Evolutionary conservation across 768 basidiomycete genomes (phyloP), one percentile per base, ranked within the genome.

Genomic region (Serpula lacrymans): DNA sequence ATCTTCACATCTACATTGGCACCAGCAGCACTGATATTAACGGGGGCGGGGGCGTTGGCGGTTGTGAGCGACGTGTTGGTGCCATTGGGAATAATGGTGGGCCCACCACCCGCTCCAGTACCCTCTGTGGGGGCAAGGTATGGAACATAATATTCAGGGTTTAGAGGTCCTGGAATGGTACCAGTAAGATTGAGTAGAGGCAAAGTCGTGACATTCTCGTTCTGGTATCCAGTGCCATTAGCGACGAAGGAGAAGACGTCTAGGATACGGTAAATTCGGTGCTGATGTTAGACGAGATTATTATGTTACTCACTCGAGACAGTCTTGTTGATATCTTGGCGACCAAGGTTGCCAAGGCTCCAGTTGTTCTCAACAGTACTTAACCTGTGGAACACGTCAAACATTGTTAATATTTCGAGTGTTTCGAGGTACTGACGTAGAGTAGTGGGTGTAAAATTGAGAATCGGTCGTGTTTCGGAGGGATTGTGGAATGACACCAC

Each of bases 381-480:
- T 36, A 82, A 63, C 22, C 60, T 60, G 5, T 8, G 31, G 23
- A 31, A 43, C 31, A 33, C 6, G 31, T 14, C 6, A n/a, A 13
- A 20, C n/a, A 43, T 30, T 14, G 29, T 23, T 8, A 12, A 1
- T 8, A n/a, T n/a, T n/a, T n/a, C n/a, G n/a, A n/a, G n/a, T n/a
- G n/a, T n/a, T n/a, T n/a, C n/a, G n/a, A n/a, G n/a, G n/a, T n/a
- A 20, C 58, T 55, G 34, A 62, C 32, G 59, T 51, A 3, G 78
- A 80, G 60, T 80, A 82, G 56, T 84, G 81, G 1, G 74, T 74
- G 58, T 83, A 82, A 61, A 71, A 79, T 5, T 67, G 73, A 31
- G 55, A 23, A 59, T 84, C 81, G 7, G 56, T 67, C 2, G 70
- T 77, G 17, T 71, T 72, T 16, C 57, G 45, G 17, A 73, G 54